Evolutionary conservation across 768 basidiomycete genomes (phyloP), one percentile per base, ranked within the genome.

Genomic region (Collybiopsis confluens): DNA sequence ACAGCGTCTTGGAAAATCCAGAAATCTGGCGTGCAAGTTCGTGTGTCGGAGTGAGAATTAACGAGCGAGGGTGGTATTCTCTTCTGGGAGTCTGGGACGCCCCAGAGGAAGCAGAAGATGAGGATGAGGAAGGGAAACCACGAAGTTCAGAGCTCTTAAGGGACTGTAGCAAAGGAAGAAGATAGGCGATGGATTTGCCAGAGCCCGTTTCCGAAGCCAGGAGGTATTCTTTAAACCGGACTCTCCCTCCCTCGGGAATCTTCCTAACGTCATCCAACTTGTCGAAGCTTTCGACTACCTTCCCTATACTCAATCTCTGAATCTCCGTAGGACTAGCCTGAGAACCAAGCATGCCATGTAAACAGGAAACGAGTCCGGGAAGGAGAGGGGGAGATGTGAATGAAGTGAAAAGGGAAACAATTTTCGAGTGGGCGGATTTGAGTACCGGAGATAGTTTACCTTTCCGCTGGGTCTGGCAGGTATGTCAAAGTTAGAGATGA

Each of bases 161-260:
- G 57, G 78, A 71, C 58, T 95, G 88, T 1, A 96, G 74, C 51
- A 95, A 67, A 0, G 93, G 93, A 4, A 95, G 77, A 40, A 95
- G 79, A 66, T 94, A 96, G 1, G 94, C 93, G 26, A 95, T 80
- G 2, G 89, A 92, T 71, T 96, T 96, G 1, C 92, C 93, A 0
- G 91, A 92, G 15, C 94, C 93, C 0, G 92, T 96, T 68, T 95
- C 92, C 0, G 88, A 86, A 0, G 91, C 93, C 1, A 96, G 76
- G 5, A 96, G 78, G 58, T 78, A 85, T 45, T 82, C 73, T 43
- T 72, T 70, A 63, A 71, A 75, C 23, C 63, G 5, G 44, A 7
- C 23, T n/a, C 27, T 21, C 11, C 23, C 15, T 37, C 13, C 9
- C 35, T n/a, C 9, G 35, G 9, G 38, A 38, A 15, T 15, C 44